Conservation (phyloP, 129 eudicot species). For the Pulicaria dysenterica region DNA sequence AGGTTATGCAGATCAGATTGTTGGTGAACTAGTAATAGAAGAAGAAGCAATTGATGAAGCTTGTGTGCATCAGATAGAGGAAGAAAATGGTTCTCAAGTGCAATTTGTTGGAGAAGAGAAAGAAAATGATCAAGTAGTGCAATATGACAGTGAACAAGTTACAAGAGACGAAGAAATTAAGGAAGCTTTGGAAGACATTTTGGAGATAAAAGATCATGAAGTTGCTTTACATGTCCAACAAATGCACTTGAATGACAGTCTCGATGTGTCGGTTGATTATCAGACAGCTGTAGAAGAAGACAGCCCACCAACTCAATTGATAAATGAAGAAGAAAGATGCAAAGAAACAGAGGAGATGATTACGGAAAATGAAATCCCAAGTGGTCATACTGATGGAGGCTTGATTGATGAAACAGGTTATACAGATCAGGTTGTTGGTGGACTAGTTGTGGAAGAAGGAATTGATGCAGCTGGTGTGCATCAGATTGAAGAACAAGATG, state of each 20-base stretch:
- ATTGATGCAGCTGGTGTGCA: no score
- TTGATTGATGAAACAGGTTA: no score
- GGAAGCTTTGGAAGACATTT: slow-evolving; percentile 12
- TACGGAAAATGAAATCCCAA: slow-evolving; percentile 7
- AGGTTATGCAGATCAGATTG: neutral
- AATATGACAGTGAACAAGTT: neutral
- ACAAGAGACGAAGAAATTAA: slow-evolving; percentile 7
- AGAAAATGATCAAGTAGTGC: neutral
- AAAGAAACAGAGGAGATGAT: slow-evolving; percentile 6
- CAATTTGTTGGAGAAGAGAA: neutral
- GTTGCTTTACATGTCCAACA: neutral
- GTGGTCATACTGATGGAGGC: no score
- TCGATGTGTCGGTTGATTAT: slow-evolving; percentile 16
- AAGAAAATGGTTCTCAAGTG: slow-evolving; percentile 11
- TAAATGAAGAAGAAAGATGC: neutral
- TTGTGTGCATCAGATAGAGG: slow-evolving; percentile 5
- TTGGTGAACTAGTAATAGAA: neutral
- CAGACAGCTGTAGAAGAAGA: neutral
- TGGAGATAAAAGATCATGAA: slow-evolving; percentile 13
- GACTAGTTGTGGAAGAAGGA: no score
- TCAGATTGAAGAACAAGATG: no score
- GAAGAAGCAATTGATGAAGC: slow-evolving; percentile 19
- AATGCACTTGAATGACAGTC: neutral
- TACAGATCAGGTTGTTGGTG: no score
- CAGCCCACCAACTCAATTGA: slow-evolving; percentile 2